Evolutionary conservation across 352 stramenopile genomes (phyloP).

Genomic region (Globisporangium cederbergense): DNA sequence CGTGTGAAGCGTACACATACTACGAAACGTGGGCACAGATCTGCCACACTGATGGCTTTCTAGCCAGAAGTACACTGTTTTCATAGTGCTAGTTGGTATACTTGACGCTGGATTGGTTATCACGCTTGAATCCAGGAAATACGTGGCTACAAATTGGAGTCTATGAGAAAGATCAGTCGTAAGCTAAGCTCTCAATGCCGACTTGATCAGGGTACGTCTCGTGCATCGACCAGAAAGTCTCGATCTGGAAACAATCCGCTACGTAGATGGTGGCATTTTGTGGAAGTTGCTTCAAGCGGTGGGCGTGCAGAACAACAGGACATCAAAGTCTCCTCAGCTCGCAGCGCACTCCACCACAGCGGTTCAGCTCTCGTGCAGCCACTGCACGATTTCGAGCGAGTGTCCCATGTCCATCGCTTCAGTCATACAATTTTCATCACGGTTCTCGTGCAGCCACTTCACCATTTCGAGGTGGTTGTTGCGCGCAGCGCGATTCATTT

Average conservation of each 20-base stretch:
- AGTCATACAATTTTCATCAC: neutral
- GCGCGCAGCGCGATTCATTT: too few species aligned
- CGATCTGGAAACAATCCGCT: neutral
- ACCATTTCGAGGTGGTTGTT: neutral
- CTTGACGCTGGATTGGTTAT: too few species aligned
- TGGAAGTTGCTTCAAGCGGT: neutral
- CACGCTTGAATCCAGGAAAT: neutral
- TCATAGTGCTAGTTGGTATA: too few species aligned
- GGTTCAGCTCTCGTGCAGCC: neutral
- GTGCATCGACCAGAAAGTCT: neutral
- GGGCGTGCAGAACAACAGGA: neutral
- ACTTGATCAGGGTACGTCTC: neutral
- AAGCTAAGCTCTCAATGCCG: neutral
- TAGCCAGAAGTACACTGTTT: too few species aligned
- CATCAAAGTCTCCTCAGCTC: neutral
- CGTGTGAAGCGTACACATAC: conserved; percentile 26
- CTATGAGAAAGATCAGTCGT: neutral
- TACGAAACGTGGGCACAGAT: too few species aligned
- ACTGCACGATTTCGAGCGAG: neutral
- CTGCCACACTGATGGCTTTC: too few species aligned
- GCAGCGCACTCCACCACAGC: neutral
- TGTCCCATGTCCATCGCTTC: neutral
- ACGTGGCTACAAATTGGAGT: too few species aligned
- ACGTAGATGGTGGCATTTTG: neutral
- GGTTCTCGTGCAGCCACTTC: neutral